A percentile compares a stretch with the other conserved stretches of the same genome.
These are phyloP conservation scores for Penicillium salamii DNA, from an alignment of 495 filamentous ascomycete genomes.

Conservation along the genomic window DNA sequence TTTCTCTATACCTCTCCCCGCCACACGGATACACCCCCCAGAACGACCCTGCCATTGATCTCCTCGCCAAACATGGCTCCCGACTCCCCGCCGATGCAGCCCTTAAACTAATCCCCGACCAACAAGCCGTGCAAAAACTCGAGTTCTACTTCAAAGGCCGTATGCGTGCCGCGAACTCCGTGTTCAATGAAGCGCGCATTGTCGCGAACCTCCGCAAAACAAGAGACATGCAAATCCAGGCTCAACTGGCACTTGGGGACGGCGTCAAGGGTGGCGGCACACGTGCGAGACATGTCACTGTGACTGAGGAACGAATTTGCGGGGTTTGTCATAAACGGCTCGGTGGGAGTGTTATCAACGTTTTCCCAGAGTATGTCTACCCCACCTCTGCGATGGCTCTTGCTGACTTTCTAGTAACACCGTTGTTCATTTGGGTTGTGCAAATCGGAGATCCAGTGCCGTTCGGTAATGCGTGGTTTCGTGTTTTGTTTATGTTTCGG, in stretches of 20 bases:
- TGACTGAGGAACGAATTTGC: constrained; percentile 85
- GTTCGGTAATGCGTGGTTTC: constrained; percentile 11
- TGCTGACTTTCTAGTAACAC: constrained; percentile 45
- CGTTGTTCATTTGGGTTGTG: constrained; percentile 84
- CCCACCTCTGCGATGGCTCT: not conserved
- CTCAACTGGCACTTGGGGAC: constrained; percentile 65
- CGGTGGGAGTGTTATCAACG: constrained; percentile 81
- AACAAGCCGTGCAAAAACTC: constrained; percentile 72
- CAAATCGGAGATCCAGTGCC: constrained; percentile 41
- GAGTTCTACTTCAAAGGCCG: constrained; percentile 90
- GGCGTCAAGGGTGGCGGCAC: constrained; percentile 50
- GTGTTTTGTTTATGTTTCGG: constrained; percentile 10
- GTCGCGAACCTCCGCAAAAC: constrained; percentile 69
- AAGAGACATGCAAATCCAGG: constrained; percentile 69
- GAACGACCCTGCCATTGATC: constrained; percentile 74
- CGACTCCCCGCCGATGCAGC: constrained; percentile 84
- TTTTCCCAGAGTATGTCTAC: constrained; percentile 60
- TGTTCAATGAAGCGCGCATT: constrained; percentile 75
- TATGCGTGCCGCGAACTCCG: constrained; percentile 80
- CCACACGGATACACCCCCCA: constrained; percentile 70
- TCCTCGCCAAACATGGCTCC: constrained; percentile 87
- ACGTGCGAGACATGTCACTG: constrained; percentile 69
- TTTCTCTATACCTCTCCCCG: constrained; percentile 86
- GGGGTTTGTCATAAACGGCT: constrained; percentile 89
- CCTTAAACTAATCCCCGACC: constrained; percentile 77